Conservation (phyloP, 2,329 filamentous ascomycete genomes). For the Corynespora cassiicola region DNA sequence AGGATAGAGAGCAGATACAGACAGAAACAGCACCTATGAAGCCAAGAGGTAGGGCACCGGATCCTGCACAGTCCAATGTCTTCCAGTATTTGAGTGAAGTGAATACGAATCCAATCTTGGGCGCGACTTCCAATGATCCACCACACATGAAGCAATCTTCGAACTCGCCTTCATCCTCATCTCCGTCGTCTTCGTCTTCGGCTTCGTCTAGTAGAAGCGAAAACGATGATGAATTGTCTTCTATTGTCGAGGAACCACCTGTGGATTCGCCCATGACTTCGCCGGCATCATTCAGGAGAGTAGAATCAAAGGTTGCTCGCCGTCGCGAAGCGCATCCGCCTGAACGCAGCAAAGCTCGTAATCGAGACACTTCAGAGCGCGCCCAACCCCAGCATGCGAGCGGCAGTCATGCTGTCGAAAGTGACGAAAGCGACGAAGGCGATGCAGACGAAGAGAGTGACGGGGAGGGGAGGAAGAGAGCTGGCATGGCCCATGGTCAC, state of each 20-base stretch:
- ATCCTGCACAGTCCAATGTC: slow-evolving; percentile 27
- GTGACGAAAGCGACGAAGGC: slow-evolving; percentile 14
- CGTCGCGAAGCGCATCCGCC: background rate
- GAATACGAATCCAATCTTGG: too few species aligned
- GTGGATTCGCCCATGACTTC: slow-evolving; percentile 37
- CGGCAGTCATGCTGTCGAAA: slow-evolving; percentile 13
- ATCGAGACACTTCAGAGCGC: slow-evolving; percentile 37
- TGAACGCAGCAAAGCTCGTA: slow-evolving; percentile 13
- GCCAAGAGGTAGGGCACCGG: slow-evolving; percentile 18
- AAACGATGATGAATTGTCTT: slow-evolving; percentile 25
- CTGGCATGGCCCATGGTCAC: slow-evolving; percentile 13
- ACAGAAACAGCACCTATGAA: slow-evolving; percentile 15
- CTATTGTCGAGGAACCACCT: slow-evolving; percentile 25
- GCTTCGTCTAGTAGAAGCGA: slow-evolving; percentile 18
- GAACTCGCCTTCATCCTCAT: slow-evolving; percentile 27
- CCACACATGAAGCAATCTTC: too few species aligned
- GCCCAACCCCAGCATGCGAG: slow-evolving; percentile 29
- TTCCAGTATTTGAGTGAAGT: slow-evolving; percentile 36
- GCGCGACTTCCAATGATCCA: too few species aligned
- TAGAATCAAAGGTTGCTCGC: background rate
- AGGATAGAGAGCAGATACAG: slow-evolving; percentile 21
- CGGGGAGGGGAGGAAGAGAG: slow-evolving; percentile 25
- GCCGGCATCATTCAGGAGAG: slow-evolving; percentile 29
- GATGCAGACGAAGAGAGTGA: slow-evolving; percentile 17
- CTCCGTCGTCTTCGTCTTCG: slow-evolving; percentile 13